phyloP scores from a whole-genome alignment of 2,329 filamentous ascomycete species.

The Verticillium isaacii region DNA sequence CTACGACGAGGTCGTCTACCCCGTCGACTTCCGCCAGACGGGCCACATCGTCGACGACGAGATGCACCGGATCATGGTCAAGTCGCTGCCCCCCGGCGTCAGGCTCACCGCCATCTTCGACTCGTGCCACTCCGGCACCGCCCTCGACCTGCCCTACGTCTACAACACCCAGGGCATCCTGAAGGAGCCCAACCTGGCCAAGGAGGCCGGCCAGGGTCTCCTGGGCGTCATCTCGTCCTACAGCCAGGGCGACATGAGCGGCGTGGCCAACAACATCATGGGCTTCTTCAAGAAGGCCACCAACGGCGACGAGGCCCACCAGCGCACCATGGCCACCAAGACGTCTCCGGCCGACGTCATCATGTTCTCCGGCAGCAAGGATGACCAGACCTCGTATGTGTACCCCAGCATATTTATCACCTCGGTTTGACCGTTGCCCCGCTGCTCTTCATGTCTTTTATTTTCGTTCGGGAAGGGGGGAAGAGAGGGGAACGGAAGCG shows the following conservation, averaged over 20 bases:
- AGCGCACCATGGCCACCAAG: conserved; percentile 80
- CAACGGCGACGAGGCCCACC: conserved; percentile 70
- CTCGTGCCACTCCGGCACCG: conserved; percentile 75
- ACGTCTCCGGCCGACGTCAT: conserved; percentile 93
- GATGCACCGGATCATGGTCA: conserved; percentile 74
- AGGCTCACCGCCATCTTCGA: conserved; percentile 80
- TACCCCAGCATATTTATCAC: neutral
- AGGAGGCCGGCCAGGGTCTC: conserved; percentile 70
- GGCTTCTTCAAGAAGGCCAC: conserved; percentile 78
- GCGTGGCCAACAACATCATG: conserved; percentile 76
- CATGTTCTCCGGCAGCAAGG: conserved; percentile 97
- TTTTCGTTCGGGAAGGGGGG: neutral
- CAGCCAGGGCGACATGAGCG: conserved; percentile 74
- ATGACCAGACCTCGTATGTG: conserved; percentile 76
- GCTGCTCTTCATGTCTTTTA: neutral
- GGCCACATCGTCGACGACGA: conserved; percentile 76
- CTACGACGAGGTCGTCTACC: conserved; percentile 75
- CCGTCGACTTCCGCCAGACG: conserved; percentile 64
- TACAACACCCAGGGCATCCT: conserved; percentile 77
- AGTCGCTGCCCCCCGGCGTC: conserved; percentile 73
- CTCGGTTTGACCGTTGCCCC: neutral
- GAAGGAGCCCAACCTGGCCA: conserved; percentile 77
- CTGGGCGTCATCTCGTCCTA: conserved; percentile 73
- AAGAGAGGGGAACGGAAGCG: neutral
- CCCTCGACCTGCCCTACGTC: conserved; percentile 72